Evolutionary conservation across 768 basidiomycete genomes (phyloP), one percentile per base, ranked within the genome.

Genomic region (Amanita phalloides): DNA sequence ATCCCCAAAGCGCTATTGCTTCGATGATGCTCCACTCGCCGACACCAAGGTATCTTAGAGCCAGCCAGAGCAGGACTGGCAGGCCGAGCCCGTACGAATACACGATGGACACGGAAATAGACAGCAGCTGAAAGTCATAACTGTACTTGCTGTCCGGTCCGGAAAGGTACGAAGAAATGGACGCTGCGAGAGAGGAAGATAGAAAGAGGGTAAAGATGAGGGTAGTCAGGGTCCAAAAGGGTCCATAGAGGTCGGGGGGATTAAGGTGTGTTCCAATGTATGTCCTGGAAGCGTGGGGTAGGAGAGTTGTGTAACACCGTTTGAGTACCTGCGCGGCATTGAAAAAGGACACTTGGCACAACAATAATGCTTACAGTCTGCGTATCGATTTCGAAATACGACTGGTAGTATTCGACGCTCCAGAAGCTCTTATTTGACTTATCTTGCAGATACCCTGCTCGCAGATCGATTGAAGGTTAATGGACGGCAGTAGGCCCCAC

Each of bases 171-270:
- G 81, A 77, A 2, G 86, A 73, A 57, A 98, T 85, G 44, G 90
- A 90, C 13, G 90, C 82, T 6, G 86, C 90, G 36, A 98, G 83
- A 32, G 90, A 92, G 1, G 95, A 96, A 23, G 88, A 94, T 53
- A 96, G 80, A 72, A 94, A 97, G 54, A 97, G 81, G 0, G 85
- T 76, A 62, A 98, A 90, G 41, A 96, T 86, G 55, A 99, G 81
- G 0, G 95, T 98, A 1, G 93, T 95, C 35, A 96, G 77, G 0
- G 94, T 91, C 95, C 95, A 99, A 72, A 99, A 97, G 1, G 95
- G 93, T 0, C 94, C 94, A 63, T 89, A 86, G 37, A 90, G 77
- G 63, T 90, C 87, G 38, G 82, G 74, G 39, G 85, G 85, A 49
- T 73, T 76, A 32, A 84, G 74, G 54, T 84, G 78, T 10, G 76